Conservation (phyloP, 768 basidiomycete species). For the Coprinellus micaceus region DNA sequence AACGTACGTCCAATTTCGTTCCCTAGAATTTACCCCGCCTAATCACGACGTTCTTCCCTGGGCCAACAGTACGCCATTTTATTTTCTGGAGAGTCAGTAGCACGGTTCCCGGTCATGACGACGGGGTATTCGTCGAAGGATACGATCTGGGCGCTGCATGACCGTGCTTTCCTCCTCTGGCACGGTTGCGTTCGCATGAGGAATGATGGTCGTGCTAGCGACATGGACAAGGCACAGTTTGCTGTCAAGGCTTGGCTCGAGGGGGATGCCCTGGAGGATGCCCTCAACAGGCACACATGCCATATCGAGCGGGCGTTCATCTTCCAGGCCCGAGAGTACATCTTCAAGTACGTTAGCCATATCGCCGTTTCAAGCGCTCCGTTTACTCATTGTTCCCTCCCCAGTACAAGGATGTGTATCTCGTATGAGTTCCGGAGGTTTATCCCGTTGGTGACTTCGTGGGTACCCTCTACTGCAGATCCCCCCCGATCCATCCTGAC, state of each 20-base stretch:
- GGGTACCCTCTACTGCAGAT: constrained; percentile 18
- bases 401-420: constrained; percentile 66
- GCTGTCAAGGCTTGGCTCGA: constrained; percentile 69
- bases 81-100: constrained; percentile 68
- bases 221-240: constrained; percentile 56
- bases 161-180: constrained; percentile 69
- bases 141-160: constrained; percentile 72
- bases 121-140: constrained; percentile 47
- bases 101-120: constrained; percentile 28
- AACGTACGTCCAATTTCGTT: constrained; percentile 46
- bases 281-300: constrained; percentile 63
- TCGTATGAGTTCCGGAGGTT: constrained; percentile 66
- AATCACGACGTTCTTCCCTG: constrained; percentile 4
- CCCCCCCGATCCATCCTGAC: not conserved
- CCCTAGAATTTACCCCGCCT: not conserved
- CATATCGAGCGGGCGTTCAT: constrained; percentile 63
- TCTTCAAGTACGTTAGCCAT: constrained; percentile 66
- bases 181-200: constrained; percentile 66
- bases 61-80: constrained; percentile 58
- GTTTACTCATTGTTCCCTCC: constrained; percentile 4
- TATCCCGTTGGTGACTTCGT: constrained; percentile 58
- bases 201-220: constrained; percentile 33
- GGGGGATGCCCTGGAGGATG: constrained; percentile 60
- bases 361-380: not conserved
- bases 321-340: constrained; percentile 66